Evolutionary conservation across 352 stramenopile genomes (phyloP), one percentile per base, ranked within the genome.

Genomic region (Phytophthora pinifolia): DNA sequence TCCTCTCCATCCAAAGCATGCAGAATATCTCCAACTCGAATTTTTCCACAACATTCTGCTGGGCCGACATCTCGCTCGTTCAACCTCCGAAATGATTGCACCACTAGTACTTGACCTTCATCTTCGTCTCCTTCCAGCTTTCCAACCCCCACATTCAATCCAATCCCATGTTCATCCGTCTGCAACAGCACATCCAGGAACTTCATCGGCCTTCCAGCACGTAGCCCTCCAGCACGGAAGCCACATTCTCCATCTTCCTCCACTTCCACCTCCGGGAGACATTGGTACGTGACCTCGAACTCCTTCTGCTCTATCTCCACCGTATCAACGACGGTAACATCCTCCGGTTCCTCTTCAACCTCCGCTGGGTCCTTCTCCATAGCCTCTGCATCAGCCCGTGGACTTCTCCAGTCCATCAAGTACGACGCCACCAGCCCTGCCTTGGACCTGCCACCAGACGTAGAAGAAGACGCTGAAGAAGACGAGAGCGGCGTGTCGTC

Each of bases 171-270:
- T 1, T 20, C 57, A 50, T 86, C 78, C 3, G 67, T 54, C 38
- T 76, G 74, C 29, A 88, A 54, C 36, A 88, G 33, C 30, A 88
- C 76, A 29, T 88, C 78, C 35, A 64, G 38, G 27, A 56, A 74
- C 35, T 67, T 49, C 50, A 70, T 54, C n/a, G 29, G 13, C 14
- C 31, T 31, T 43, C 32, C 43, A 13, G 13, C 14, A 9, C 6
- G 13, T 8, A 68, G n/a, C 4, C 9, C 41, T 2, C 3, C 14
- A 31, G 22, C 29, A 27, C 6, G 13, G 6, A 68, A 18, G 2
- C 9, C 42, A 1, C 3, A 8, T 25, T 25, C 29, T 47, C 7
- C 22, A 5, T 54, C 46, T 1, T 49, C 52, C 14, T 54, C 34
- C 12, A 10, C 22, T n/a, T 60, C 60, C 17, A 60, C 42, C 20